Conservation (phyloP, 2,329 filamentous ascomycete genomes). For the Fusarium coicis region DNA sequence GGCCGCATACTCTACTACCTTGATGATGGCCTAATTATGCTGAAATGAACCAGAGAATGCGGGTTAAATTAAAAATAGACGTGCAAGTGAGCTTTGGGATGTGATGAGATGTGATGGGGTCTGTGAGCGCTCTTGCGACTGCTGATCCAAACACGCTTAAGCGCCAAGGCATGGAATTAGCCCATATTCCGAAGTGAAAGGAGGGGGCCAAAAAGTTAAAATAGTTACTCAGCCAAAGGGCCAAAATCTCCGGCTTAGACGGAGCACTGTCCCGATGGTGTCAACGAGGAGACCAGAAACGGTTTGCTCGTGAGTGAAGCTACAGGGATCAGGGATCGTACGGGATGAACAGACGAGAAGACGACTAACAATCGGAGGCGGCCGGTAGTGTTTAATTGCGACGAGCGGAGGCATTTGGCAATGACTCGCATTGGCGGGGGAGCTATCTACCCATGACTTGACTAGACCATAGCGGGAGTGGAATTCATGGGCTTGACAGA, state of each 20-base stretch:
- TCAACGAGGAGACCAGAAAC: not conserved
- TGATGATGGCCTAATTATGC: constrained; percentile 35
- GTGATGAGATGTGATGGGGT: constrained; percentile 38
- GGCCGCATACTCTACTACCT: constrained; percentile 4
- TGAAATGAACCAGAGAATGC: constrained; percentile 23
- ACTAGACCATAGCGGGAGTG: constrained; percentile 27
- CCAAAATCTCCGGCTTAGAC: constrained; percentile 26
- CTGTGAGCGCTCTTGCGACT: constrained; percentile 41
- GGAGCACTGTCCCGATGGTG: constrained; percentile 11
- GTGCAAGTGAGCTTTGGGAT: constrained; percentile 15
- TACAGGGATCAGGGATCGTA: constrained; percentile 31
- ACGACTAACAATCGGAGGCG: constrained; percentile 30
- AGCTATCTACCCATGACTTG: constrained; percentile 28
- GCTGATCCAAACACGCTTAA: constrained; percentile 37
- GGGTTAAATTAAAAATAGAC: constrained; percentile 53
- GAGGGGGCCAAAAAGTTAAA: constrained; percentile 25
- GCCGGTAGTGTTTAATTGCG: constrained; percentile 31
- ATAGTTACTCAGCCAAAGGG: constrained; percentile 1
- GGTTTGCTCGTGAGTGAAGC: not conserved
- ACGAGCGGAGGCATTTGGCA: constrained; percentile 24
- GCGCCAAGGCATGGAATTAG: constrained; percentile 43
- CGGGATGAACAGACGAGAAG: constrained; percentile 22
- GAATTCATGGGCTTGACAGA: constrained; percentile 10
- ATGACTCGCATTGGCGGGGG: constrained; percentile 46
- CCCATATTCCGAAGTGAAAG: constrained; percentile 36